These are phyloP conservation scores for Immersiella caudata DNA, from an alignment of 495 filamentous ascomycete species.

Conservation along the genomic window DNA sequence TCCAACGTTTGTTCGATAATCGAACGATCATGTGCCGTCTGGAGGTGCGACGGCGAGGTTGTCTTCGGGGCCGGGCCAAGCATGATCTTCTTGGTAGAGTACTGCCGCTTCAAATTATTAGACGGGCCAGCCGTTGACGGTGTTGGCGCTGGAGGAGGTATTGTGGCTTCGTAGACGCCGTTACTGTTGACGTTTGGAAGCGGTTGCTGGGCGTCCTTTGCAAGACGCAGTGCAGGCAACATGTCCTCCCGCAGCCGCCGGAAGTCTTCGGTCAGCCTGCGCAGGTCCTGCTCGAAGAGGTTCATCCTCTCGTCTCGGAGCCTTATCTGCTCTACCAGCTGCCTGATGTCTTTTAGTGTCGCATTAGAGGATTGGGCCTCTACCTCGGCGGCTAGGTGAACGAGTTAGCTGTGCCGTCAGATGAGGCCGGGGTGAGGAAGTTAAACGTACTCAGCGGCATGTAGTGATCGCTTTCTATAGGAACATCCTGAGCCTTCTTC, in stretches of 20 bases:
- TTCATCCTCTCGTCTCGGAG: constrained; percentile 85
- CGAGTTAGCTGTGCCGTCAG: constrained; percentile 27
- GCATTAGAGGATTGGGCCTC: constrained; percentile 81
- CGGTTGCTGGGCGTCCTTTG: constrained; percentile 87
- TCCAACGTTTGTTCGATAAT: constrained; percentile 60
- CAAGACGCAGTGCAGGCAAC: constrained; percentile 82
- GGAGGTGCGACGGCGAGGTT: constrained; percentile 73
- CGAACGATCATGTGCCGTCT: constrained; percentile 56
- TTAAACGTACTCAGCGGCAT: constrained; percentile 78
- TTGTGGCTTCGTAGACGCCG: constrained; percentile 49
- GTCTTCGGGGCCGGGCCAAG: constrained; percentile 79
- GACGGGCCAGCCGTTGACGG: constrained; percentile 50
- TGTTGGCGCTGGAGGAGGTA: constrained; percentile 56
- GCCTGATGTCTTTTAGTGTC: constrained; percentile 86
- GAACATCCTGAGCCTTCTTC: constrained; percentile 88
- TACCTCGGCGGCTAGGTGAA: constrained; percentile 75
- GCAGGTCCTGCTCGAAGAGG: constrained; percentile 76
- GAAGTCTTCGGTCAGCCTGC: constrained; percentile 82
- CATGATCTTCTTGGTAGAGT: constrained; percentile 90
- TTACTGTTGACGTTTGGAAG: constrained; percentile 62
- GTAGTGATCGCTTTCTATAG: constrained; percentile 90
- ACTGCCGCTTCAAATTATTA: constrained; percentile 70
- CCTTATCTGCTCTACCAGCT: constrained; percentile 82
- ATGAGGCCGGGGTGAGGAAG: not conserved
- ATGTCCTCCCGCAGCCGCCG: constrained; percentile 84